Conservation (phyloP, 306 rosid genomes). For the Prunus fruticosa region DNA sequence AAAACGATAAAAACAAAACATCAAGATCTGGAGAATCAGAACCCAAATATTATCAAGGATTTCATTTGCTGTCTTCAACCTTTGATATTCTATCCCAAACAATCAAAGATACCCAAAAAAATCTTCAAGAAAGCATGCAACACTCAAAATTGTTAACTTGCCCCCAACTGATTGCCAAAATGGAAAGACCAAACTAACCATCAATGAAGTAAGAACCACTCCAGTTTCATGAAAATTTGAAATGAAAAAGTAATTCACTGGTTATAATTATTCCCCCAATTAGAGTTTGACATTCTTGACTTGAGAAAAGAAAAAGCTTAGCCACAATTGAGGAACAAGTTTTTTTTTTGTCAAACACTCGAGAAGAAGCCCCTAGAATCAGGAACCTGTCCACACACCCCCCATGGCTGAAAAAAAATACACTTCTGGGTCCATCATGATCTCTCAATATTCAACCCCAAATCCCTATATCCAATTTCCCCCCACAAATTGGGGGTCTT, state of each 20-base stretch:
- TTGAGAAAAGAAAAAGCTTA: neutral
- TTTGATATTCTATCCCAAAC: neutral
- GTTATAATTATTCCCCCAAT: neutral
- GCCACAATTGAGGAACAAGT: slow-evolving; percentile 10
- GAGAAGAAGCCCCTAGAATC: neutral
- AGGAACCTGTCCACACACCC: slow-evolving; percentile 16
- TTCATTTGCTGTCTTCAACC: neutral
- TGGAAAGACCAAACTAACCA: no score
- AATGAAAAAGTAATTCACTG: neutral
- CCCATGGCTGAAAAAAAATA: neutral
- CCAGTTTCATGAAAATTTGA: neutral
- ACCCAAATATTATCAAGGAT: neutral
- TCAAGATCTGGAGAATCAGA: neutral
- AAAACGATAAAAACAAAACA: neutral
- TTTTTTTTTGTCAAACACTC: neutral
- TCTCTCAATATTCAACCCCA: slow-evolving; percentile 15
- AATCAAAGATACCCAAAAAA: neutral
- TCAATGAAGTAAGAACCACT: no score
- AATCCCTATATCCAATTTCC: neutral
- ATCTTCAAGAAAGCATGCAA: neutral
- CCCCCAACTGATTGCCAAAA: no score
- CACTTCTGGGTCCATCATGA: slow-evolving; percentile 7
- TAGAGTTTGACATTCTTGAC: slow-evolving; percentile 6
- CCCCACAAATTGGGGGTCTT: no score
- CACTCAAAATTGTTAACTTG: no score